Evolutionary conservation across 352 stramenopile genomes (phyloP).

Genomic region (Pythium rhizo-oryzae): DNA sequence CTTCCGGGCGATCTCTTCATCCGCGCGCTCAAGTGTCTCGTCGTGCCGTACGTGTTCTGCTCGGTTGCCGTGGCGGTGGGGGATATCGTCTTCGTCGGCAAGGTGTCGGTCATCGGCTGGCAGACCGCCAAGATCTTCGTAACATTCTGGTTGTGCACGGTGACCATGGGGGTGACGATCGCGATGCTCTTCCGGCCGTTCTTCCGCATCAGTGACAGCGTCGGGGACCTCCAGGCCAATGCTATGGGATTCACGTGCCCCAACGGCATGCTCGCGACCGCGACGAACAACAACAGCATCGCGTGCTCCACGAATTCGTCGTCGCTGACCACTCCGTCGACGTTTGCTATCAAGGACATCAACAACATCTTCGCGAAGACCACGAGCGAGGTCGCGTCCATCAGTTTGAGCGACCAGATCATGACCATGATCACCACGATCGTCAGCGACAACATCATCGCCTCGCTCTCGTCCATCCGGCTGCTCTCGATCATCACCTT

Average conservation of each 20-base stretch:
- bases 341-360: constrained; percentile 50
- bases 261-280: constrained; percentile 39
- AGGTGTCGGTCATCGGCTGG: constrained; percentile 64
- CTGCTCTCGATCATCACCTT: constrained; percentile 73
- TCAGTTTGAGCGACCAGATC: constrained; percentile 67
- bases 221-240: constrained; percentile 23
- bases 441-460: constrained; percentile 71
- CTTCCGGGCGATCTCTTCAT: constrained; percentile 75
- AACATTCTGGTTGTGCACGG: constrained; percentile 53
- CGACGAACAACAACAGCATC: constrained; percentile 4
- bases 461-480: constrained; percentile 44
- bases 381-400: constrained; percentile 36
- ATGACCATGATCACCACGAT: constrained; percentile 57
- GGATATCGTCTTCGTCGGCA: constrained; percentile 72
- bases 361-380: constrained; percentile 50
- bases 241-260: constrained; percentile 51
- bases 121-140: constrained; percentile 70
- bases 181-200: constrained; percentile 56
- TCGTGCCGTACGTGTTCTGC: constrained; percentile 82
- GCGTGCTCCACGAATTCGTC: constrained; percentile 27
- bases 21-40: constrained; percentile 66
- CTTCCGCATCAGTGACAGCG: constrained; percentile 38
- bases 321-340: background rate
- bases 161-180: constrained; percentile 48
- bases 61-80: constrained; percentile 74